Evolutionary conservation across 1,284 basidiomycete species (phyloP).

Genomic region (Agroathelia rolfsii): DNA sequence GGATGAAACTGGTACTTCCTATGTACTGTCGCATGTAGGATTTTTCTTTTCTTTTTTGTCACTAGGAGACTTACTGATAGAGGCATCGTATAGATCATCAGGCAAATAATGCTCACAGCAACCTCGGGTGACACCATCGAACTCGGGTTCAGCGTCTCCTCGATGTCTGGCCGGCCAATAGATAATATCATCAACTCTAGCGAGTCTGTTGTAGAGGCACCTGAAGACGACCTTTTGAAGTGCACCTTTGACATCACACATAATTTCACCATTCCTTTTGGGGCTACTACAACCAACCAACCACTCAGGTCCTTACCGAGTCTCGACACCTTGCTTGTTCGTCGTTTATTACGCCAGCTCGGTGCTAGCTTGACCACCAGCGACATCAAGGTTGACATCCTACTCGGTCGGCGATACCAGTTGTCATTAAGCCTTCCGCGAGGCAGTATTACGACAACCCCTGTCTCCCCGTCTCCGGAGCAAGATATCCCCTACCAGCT

Average conservation of each 20-base stretch:
- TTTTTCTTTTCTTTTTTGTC: conserved; percentile 6
- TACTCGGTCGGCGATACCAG: too few relatives aligned
- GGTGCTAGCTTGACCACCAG: conserved; percentile 48
- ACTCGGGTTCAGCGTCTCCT: conserved; percentile 39
- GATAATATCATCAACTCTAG: conserved; percentile 24
- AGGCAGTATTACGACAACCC: too few relatives aligned
- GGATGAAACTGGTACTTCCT: conserved; percentile 76
- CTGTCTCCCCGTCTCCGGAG: conserved; percentile 26
- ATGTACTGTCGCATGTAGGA: conserved; percentile 71
- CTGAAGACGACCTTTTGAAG: conserved; percentile 20
- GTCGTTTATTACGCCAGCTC: conserved; percentile 57
- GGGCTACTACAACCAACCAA: conserved; percentile 17
- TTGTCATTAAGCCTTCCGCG: too few relatives aligned
- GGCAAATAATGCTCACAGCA: conserved; percentile 70
- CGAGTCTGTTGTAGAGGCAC: conserved; percentile 15
- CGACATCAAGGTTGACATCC: conserved; percentile 33
- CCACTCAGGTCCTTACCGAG: conserved; percentile 39
- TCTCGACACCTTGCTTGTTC: conserved; percentile 54
- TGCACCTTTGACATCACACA: conserved; percentile 51
- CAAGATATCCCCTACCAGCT: conserved; percentile 39
- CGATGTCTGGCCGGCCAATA: conserved; percentile 12
- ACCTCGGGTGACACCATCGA: conserved; percentile 76
- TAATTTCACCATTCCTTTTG: conserved; percentile 23
- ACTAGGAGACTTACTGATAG: conserved; percentile 8
- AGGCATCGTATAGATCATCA: conserved; percentile 52